phyloP scores from a whole-genome alignment of 345 rosid species.

The Kandelia obovata region DNA sequence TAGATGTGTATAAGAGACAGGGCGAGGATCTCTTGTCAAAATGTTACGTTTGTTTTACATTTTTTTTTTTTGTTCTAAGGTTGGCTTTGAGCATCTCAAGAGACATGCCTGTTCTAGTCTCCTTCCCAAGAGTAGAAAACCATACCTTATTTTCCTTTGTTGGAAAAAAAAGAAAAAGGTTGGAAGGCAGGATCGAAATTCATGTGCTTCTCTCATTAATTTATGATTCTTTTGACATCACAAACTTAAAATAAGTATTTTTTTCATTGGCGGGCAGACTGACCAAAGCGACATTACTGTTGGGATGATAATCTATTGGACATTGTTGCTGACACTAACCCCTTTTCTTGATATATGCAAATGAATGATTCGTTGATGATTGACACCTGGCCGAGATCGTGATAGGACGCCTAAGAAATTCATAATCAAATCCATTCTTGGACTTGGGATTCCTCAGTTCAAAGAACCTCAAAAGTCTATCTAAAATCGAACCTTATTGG shows the following conservation, averaged over 20 bases:
- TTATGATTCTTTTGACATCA: neutral
- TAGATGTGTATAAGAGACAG: no score
- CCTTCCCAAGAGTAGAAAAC: neutral
- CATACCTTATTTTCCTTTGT: slow-evolving; percentile 11
- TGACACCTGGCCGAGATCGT: slow-evolving; percentile 34
- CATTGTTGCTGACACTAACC: neutral
- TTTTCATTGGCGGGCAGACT: neutral
- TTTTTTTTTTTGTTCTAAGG: no score
- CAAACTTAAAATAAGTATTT: neutral
- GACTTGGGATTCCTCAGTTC: slow-evolving; percentile 20
- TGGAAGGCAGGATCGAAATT: slow-evolving; percentile 16
- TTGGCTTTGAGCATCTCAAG: neutral
- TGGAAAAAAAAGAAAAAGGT: neutral
- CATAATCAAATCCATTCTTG: slow-evolving; percentile 13
- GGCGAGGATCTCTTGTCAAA: no score
- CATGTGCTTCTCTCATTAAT: slow-evolving; percentile 5
- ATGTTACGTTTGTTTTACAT: no score
- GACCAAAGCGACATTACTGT: slow-evolving; percentile 6
- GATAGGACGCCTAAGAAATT: slow-evolving; percentile 16
- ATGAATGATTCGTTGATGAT: slow-evolving; percentile 43
- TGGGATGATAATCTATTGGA: slow-evolving; percentile 10
- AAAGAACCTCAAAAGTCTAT: slow-evolving; percentile 1
- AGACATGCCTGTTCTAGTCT: neutral
- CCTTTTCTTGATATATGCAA: slow-evolving; percentile 14
- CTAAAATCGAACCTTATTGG: slow-evolving; percentile 27